Conservation (phyloP, 768 basidiomycete species). For the Boletus coccyginus region DNA sequence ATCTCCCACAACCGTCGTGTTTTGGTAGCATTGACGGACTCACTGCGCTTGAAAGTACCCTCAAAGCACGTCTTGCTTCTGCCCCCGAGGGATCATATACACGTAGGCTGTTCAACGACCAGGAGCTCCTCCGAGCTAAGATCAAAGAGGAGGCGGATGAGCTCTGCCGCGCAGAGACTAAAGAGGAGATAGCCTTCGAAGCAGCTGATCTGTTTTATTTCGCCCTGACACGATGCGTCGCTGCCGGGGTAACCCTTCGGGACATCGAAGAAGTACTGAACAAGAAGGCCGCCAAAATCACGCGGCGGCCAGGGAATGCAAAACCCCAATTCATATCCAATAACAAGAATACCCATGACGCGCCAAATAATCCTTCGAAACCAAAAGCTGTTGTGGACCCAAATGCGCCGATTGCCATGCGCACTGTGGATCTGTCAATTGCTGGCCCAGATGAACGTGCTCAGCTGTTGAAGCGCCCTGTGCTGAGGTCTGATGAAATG, state of each 20-base stretch:
- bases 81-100: conserved; percentile 95
- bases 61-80: conserved; percentile 63
- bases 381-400: conserved; percentile 22
- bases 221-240: conserved; percentile 78
- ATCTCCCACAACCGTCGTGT: conserved; percentile 83
- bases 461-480: conserved; percentile 80
- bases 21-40: conserved; percentile 84
- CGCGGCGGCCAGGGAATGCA: conserved; percentile 85
- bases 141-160: conserved; percentile 99
- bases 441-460: conserved; percentile 52
- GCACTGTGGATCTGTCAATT: conserved; percentile 57
- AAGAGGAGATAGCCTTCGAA: conserved; percentile 88
- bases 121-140: conserved; percentile 82
- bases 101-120: conserved; percentile 77
- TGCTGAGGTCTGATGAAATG: conserved; percentile 61
- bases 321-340: conserved; percentile 70
- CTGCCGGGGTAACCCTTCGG: conserved; percentile 73
- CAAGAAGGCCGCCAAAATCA: conserved; percentile 81
- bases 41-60: conserved; percentile 74
- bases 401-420: conserved; percentile 70
- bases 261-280: conserved; percentile 87
- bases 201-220: conserved; percentile 96
- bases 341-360: conserved; percentile 17
- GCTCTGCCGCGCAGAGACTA: conserved; percentile 76
- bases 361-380: conserved; percentile 30